Conservation (phyloP, 148 eudicot species). For the Heliamphora exappendiculata region DNA sequence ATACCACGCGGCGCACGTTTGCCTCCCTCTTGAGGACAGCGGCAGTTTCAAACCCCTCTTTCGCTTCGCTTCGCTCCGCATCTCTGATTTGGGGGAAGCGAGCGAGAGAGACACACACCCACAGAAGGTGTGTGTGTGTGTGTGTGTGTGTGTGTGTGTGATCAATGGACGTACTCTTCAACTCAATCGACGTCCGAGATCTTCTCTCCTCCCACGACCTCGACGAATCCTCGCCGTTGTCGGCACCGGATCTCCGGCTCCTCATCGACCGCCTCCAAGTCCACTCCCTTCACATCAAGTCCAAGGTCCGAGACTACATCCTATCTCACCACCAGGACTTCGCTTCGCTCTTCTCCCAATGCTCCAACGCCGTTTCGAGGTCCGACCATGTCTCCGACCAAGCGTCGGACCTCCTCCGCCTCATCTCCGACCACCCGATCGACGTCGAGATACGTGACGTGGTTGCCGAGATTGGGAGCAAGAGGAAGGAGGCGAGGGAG, state of each 20-base stretch:
- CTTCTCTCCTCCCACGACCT: slow-evolving; percentile 51
- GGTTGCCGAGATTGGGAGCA: slow-evolving; percentile 33
- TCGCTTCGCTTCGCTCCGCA: neutral
- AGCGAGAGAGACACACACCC: slow-evolving; percentile 10
- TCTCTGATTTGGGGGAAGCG: neutral
- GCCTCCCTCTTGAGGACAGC: neutral
- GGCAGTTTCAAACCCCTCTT: neutral
- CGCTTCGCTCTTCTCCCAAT: slow-evolving; percentile 52
- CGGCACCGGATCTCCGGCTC: slow-evolving; percentile 94
- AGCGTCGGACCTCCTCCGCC: slow-evolving; percentile 31
- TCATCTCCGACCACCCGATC: slow-evolving; percentile 24
- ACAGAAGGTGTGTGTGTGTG: too few species aligned
- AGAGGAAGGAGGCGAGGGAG: slow-evolving; percentile 38
- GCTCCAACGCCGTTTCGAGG: slow-evolving; percentile 37
- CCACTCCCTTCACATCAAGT: slow-evolving; percentile 64
- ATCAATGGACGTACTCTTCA: slow-evolving; percentile 58
- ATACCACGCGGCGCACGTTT: slow-evolving; percentile 6
- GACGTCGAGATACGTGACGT: slow-evolving; percentile 31
- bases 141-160: too few species aligned
- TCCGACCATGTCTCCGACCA: slow-evolving; percentile 38
- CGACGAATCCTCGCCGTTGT: slow-evolving; percentile 63
- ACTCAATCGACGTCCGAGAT: slow-evolving; percentile 53
- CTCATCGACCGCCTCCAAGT: slow-evolving; percentile 61
- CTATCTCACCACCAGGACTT: slow-evolving; percentile 58
- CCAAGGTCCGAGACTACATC: slow-evolving; percentile 57